Evolutionary conservation across 2,329 filamentous ascomycete species (phyloP), one percentile per base, ranked within the genome.

Genomic region (Biscogniauxia marginata): DNA sequence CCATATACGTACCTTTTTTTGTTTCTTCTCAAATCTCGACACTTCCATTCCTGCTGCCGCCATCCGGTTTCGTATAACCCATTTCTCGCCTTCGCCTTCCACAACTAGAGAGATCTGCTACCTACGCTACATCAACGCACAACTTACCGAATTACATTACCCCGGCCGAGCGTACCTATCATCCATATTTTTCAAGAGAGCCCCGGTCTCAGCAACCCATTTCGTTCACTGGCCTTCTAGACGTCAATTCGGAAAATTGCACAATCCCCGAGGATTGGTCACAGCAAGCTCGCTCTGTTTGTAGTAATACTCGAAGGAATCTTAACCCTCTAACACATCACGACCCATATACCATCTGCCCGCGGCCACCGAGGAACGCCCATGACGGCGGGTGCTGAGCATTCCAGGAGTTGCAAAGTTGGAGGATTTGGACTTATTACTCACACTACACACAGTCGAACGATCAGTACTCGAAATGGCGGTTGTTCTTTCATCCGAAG

Each of bases 401-500:
- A 49, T 49, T 58, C 52, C 22, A 57, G 59, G 59, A 66, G 59
- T 58, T 59, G 59, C 57, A 53, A 61, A 59, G 63, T 66, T 44
- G 67, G 68, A 67, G 65, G 69, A 65, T 54, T 63, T 53, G 49
- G 56, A 53, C 25, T 49, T 43, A 56, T 16, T 34, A 8, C 44
- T 49, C 34, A 50, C 30, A 48, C 21, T 24, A 21, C 22, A 45
- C 30, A 50, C 44, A 49, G 50, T 23, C 34, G 51, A 55, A 46
- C 44, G 24, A 25, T 25, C 47, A 34, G 49, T 39, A 54, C 52
- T 52, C 58, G 59, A 58, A 58, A 85, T 85, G 82, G 82, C 82
- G 43, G 79, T 83, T 62, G 81, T 84, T 63, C 73, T 85, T 58
- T 69, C 78, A 46, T 79, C 82, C 16, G 84, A 86, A 65, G 84